These are phyloP conservation scores for Leccinum griseonigrum DNA, from an alignment of 1,284 basidiomycete genomes.

Conservation along the genomic window DNA sequence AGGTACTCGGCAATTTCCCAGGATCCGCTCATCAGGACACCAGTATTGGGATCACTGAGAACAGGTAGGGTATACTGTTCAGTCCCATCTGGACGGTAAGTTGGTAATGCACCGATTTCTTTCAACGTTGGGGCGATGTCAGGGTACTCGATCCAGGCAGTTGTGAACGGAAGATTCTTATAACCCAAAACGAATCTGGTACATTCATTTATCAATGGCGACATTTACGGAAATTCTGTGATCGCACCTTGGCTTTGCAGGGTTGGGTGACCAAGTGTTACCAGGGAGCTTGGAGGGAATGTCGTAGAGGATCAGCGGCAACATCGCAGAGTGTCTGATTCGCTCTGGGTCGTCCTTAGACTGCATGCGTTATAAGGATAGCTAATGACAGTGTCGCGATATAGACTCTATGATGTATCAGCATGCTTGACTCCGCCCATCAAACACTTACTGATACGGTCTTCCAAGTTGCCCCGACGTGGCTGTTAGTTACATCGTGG, in stretches of 20 bases:
- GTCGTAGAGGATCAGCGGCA: conserved; percentile 28
- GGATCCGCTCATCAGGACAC: not conserved
- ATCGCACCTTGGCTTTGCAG: conserved; percentile 23
- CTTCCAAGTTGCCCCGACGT: not conserved
- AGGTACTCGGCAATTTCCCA: not conserved
- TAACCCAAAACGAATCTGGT: not conserved
- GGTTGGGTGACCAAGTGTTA: conserved; percentile 23
- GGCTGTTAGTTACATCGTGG: too few species aligned
- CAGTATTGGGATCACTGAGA: not conserved
- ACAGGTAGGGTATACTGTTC: not conserved
- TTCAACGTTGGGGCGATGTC: not conserved
- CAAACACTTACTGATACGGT: not conserved
- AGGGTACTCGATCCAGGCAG: not conserved
- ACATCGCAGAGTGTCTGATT: conserved; percentile 12
- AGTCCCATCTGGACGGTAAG: not conserved
- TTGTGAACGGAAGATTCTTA: not conserved
- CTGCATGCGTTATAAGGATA: not conserved
- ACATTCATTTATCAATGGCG: not conserved
- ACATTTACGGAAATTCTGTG: not conserved
- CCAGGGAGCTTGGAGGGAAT: conserved; percentile 26
- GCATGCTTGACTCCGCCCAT: not conserved
- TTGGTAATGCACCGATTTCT: not conserved
- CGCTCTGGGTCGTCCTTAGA: not conserved
- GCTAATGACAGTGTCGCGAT: not conserved
- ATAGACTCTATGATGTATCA: not conserved